These are phyloP conservation scores for Corylus avellana DNA, from an alignment of 306 rosid species.

Conservation along the genomic window DNA sequence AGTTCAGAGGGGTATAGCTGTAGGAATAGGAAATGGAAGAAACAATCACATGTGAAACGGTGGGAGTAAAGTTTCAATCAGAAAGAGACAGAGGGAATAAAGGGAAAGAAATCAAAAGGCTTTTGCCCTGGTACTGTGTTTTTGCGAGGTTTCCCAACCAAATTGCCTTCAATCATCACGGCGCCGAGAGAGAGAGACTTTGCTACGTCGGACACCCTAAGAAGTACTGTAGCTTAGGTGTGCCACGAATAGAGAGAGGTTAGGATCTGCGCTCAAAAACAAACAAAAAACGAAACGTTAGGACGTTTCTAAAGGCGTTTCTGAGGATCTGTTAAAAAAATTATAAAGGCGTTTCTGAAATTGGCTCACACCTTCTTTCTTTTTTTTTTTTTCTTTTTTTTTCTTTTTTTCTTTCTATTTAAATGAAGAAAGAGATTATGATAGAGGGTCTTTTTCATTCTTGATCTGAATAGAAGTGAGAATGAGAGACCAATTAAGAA, in stretches of 20 bases:
- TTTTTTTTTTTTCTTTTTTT: too few species aligned
- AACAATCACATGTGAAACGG: conserved; percentile 30
- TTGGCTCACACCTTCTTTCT: too few species aligned
- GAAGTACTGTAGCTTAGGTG: background rate
- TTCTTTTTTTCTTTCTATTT: too few species aligned
- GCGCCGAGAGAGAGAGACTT: background rate
- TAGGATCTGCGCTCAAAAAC: background rate
- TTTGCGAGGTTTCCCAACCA: conserved; percentile 13
- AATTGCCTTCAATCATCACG: conserved; percentile 3
- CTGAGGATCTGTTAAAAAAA: too few species aligned
- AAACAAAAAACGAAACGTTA: background rate
- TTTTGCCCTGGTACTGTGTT: conserved; percentile 16
- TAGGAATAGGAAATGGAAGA: conserved; percentile 11
- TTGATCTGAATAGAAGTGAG: too few species aligned
- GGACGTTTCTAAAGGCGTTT: background rate
- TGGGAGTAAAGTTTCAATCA: conserved; percentile 34
- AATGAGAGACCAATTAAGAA: too few species aligned
- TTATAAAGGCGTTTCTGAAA: too few species aligned
- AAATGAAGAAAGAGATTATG: too few species aligned
- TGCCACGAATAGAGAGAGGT: background rate
- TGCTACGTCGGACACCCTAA: background rate
- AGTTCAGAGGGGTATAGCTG: background rate
- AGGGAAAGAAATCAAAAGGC: conserved; percentile 17
- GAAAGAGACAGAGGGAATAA: conserved; percentile 44
- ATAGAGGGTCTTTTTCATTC: too few species aligned